Base-by-base conservation (phyloP, 805 yeast species). In the Nakazawaea pomicola region DNA sequence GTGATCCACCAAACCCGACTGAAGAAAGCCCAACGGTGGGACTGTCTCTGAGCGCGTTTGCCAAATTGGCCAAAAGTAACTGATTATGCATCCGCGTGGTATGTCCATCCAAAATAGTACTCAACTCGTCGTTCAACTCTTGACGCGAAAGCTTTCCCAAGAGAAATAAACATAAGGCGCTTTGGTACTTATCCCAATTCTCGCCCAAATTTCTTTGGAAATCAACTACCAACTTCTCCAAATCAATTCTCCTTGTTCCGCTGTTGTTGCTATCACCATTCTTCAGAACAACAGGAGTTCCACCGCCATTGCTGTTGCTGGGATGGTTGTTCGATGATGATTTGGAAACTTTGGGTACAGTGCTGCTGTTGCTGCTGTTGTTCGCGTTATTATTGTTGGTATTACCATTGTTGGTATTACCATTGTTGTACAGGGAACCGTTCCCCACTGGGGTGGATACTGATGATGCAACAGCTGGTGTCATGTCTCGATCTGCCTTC, bases 131-230 rank as follows among this genome's bases (percentile, higher is more conserved):
- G 46, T 78, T 76, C 41, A 91, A 67, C 60, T 91, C 99, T 16
- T 61, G 59, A 36, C 96, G 70, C 9, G 95, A 83, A 15, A 89
- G 65, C 56, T 80, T 83, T 4, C 96, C 96, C 29, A 83, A 68
- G 29, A 91, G 66, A 52, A 89, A 91, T 39, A 75, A 65, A 38
- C 91, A 79, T 18, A 93, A 72, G 4, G 86, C 71, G 42, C 80
- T 83, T 47, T 95, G 90, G 59, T 91, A 91, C 44, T 72, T 74
- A 47, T 83, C 91, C 99, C 99, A 91, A 36, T 77, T 75, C 33
- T 72, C 67, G 2, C 96, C 97, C 44, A 91, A 60, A 45, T 73
- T 70, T 40, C 71, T 71, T 48, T 86, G 90, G 47, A 93, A 77
- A 41, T 83, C 87, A 28, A 74, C 70, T 54, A 90, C 86, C 44